phyloP scores from a whole-genome alignment of 768 basidiomycete genomes.

The Cystofilobasidium ferigula region DNA sequence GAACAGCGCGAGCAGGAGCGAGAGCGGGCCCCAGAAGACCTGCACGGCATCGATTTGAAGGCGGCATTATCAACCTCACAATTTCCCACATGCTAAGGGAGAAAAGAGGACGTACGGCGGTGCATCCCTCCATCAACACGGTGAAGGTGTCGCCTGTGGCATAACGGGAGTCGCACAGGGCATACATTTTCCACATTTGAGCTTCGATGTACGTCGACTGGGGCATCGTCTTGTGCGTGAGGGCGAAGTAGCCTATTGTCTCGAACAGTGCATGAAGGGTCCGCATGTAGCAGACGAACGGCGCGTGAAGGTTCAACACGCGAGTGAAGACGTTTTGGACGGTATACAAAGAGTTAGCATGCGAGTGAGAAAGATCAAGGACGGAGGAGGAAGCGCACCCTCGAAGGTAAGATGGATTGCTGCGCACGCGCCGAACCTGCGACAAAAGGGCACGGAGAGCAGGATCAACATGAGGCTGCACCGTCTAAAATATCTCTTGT shows the following conservation, averaged over 20 bases:
- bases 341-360: not conserved
- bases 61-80: no score
- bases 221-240: slow-evolving; percentile 9
- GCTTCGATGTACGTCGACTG: slow-evolving; percentile 7
- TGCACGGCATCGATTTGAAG: not conserved
- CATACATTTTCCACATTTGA: slow-evolving; percentile 28
- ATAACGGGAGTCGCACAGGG: slow-evolving; percentile 23
- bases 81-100: no score
- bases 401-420: slow-evolving; percentile 24
- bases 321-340: not conserved
- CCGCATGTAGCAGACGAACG: no score
- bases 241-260: slow-evolving; percentile 23
- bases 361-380: not conserved
- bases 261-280: not conserved
- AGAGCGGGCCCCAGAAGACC: slow-evolving; percentile 26
- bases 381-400: slow-evolving; percentile 5
- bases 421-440: slow-evolving; percentile 12
- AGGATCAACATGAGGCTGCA: not conserved
- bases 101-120: slow-evolving; percentile 13
- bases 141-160: slow-evolving; percentile 23
- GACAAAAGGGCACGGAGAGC: not conserved
- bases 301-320: no score
- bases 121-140: slow-evolving; percentile 23
- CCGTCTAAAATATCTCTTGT: not conserved
- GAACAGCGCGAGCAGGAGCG: slow-evolving; percentile 13